Evolutionary conservation across 2,329 filamentous ascomycete species (phyloP).

Genomic region (Ambrosiella xylebori): DNA sequence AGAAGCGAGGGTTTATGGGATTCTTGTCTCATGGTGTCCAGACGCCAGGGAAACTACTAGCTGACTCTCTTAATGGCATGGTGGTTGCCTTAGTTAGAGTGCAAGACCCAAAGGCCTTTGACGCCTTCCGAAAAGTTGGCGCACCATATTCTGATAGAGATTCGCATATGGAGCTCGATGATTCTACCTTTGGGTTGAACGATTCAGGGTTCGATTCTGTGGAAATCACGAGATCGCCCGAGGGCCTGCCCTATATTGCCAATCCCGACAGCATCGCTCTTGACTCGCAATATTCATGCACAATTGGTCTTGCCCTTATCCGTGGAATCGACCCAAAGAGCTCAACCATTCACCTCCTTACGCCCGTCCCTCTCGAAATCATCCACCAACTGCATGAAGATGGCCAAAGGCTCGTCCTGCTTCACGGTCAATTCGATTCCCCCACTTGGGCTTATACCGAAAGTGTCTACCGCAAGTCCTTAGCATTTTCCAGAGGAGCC

Average conservation of each 20-base stretch:
- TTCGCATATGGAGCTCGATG: slow-evolving; percentile 15
- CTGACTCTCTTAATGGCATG: slow-evolving; percentile 52
- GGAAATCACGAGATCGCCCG: slow-evolving; percentile 24
- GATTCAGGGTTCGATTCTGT: slow-evolving; percentile 5
- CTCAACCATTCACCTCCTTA: slow-evolving; percentile 44
- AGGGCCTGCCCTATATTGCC: slow-evolving; percentile 45
- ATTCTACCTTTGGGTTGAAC: not conserved
- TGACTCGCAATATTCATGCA: slow-evolving; percentile 39
- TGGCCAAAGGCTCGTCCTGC: slow-evolving; percentile 39
- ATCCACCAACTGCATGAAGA: slow-evolving; percentile 25
- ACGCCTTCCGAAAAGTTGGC: slow-evolving; percentile 14
- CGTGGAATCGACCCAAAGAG: slow-evolving; percentile 44
- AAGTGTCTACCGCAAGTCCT: slow-evolving; percentile 31
- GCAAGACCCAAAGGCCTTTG: slow-evolving; percentile 35
- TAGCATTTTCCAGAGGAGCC: slow-evolving; percentile 3
- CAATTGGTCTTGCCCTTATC: slow-evolving; percentile 50
- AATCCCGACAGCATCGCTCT: slow-evolving; percentile 36
- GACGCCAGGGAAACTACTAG: slow-evolving; percentile 37
- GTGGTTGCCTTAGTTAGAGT: slow-evolving; percentile 49
- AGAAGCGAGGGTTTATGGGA: slow-evolving; percentile 38
- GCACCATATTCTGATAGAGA: not conserved
- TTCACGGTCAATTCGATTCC: slow-evolving; percentile 50
- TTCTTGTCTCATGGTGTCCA: slow-evolving; percentile 52
- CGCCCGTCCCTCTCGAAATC: slow-evolving; percentile 31
- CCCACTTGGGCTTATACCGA: slow-evolving; percentile 56